Evolutionary conservation across 768 basidiomycete genomes (phyloP).

Genomic region (Russula foetens): DNA sequence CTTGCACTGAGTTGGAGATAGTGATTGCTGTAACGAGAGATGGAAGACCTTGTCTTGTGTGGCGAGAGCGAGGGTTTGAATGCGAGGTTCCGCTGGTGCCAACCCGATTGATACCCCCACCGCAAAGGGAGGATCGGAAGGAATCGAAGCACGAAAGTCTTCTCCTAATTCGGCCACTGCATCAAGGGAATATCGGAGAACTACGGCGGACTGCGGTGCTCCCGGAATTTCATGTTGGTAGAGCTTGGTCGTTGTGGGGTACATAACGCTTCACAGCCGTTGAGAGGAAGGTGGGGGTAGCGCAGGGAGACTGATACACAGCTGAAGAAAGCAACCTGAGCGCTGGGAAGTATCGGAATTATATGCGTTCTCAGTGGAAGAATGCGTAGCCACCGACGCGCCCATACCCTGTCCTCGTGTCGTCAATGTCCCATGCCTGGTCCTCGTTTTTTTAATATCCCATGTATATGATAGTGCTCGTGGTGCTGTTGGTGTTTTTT

Average conservation of each 20-base stretch:
- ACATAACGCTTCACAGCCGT: neutral
- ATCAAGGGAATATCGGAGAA: neutral
- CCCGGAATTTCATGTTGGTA: neutral
- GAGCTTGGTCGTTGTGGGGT: neutral
- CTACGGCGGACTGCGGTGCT: neutral
- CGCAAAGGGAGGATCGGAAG: neutral
- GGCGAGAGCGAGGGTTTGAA: neutral
- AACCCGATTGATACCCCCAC: constrained; percentile 1
- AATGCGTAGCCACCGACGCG: no score
- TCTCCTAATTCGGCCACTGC: neutral
- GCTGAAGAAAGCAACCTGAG: no score
- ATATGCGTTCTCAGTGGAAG: no score
- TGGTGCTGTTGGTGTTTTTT: no score
- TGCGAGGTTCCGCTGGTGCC: neutral
- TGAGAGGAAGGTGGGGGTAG: neutral
- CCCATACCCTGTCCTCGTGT: no score
- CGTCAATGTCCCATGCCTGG: no score
- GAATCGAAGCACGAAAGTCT: neutral
- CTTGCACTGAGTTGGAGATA: neutral
- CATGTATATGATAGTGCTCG: no score
- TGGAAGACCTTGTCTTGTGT: neutral
- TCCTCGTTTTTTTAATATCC: no score
- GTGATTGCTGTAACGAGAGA: neutral
- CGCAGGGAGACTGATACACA: no score
- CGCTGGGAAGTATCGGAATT: no score